Conservation (phyloP, 2,329 filamentous ascomycete genomes). For the Penicillium brevicompactum region DNA sequence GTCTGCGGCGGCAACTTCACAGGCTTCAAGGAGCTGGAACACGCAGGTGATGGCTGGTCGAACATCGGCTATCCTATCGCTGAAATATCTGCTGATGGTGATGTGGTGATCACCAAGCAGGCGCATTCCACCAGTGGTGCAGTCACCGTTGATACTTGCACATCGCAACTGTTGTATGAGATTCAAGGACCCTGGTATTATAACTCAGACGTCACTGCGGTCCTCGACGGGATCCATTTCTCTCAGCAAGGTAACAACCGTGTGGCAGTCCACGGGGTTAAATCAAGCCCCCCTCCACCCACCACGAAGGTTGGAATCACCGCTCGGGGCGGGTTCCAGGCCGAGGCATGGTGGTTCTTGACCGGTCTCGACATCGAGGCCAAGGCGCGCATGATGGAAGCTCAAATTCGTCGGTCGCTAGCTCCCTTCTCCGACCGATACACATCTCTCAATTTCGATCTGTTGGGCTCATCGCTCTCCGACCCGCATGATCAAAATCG, state of each 20-base stretch:
- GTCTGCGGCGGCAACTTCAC: conserved; percentile 49
- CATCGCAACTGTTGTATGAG: conserved; percentile 57
- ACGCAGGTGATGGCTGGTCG: conserved; percentile 39
- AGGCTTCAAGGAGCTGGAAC: conserved; percentile 43
- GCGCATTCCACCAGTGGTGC: conserved; percentile 39
- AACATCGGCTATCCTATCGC: conserved; percentile 52
- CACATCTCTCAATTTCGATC: conserved; percentile 34
- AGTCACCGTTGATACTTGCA: conserved; percentile 53
- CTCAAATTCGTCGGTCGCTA: conserved; percentile 45
- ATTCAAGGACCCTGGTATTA: conserved; percentile 60
- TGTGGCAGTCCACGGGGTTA: conserved; percentile 51
- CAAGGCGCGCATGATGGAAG: conserved; percentile 50
- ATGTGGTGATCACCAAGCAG: conserved; percentile 50
- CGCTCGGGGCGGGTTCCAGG: conserved; percentile 50
- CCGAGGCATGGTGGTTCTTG: conserved; percentile 49
- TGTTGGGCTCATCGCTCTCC: conserved; percentile 30
- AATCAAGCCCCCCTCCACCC: conserved; percentile 48
- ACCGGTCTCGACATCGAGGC: conserved; percentile 48
- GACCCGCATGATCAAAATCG: conserved; percentile 46
- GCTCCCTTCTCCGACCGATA: conserved; percentile 35
- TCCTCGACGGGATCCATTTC: conserved; percentile 55
- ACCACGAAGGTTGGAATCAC: conserved; percentile 56
- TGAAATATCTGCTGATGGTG: conserved; percentile 45
- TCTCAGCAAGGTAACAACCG: conserved; percentile 54
- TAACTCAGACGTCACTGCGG: conserved; percentile 59